Conservation (phyloP, 805 yeast genomes). For the Teunomyces barrocoloradensis region DNA sequence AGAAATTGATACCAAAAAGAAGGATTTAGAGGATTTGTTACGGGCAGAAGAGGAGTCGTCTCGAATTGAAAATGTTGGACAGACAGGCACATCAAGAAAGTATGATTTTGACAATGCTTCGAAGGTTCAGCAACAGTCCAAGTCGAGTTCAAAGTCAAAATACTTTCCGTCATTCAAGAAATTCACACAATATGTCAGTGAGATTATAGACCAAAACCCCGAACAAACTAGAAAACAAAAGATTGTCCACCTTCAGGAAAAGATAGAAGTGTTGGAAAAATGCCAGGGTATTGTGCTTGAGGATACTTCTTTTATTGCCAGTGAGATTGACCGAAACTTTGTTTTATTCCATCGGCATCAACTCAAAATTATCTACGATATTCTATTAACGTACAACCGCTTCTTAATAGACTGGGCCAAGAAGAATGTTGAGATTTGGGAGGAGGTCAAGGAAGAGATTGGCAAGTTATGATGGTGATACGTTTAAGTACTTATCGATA, state of each 20-base stretch:
- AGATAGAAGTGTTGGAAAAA: slow-evolving; percentile 49
- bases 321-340: slow-evolving; percentile 46
- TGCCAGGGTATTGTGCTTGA: slow-evolving; percentile 47
- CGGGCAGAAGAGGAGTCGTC: slow-evolving; percentile 29
- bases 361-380: slow-evolving; percentile 49
- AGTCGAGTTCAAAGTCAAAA: slow-evolving; percentile 39
- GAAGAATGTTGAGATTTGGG: slow-evolving; percentile 66
- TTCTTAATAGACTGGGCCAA: slow-evolving; percentile 65
- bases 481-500: background rate
- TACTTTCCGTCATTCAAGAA: slow-evolving; percentile 48
- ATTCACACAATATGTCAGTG: slow-evolving; percentile 51
- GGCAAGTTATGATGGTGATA: slow-evolving; percentile 15
- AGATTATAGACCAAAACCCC: slow-evolving; percentile 65
- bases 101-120: slow-evolving; percentile 16
- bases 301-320: slow-evolving; percentile 40
- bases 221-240: slow-evolving; percentile 58
- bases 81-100: slow-evolving; percentile 18
- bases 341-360: slow-evolving; percentile 50
- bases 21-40: slow-evolving; percentile 28
- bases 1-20: slow-evolving; percentile 31
- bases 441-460: slow-evolving; percentile 51
- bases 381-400: slow-evolving; percentile 52
- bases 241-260: slow-evolving; percentile 47
- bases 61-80: slow-evolving; percentile 23
- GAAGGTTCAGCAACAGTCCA: background rate